phyloP scores from a whole-genome alignment of 352 stramenopile species.

The Pythium sukuiense region DNA sequence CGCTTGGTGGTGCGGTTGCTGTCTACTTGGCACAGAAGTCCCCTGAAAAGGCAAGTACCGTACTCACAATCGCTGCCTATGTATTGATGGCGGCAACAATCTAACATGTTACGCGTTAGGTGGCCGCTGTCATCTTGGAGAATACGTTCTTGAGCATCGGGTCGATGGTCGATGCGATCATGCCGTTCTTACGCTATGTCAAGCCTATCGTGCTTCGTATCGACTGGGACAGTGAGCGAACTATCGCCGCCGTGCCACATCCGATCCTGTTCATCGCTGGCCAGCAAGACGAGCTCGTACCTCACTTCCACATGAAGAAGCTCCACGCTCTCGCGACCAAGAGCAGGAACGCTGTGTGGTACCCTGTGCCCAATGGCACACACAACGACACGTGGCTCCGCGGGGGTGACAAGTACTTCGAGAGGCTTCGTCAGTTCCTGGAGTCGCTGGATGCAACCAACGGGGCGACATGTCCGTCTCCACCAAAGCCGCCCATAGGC shows the following conservation, averaged over 20 bases:
- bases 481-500: conserved; percentile 17
- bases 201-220: conserved; percentile 92
- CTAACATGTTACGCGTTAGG: conserved; percentile 25
- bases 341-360: conserved; percentile 60
- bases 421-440: conserved; percentile 66
- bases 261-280: conserved; percentile 93
- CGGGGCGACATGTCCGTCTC: conserved; percentile 21
- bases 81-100: too few relatives aligned
- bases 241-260: conserved; percentile 62
- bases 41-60: conserved; percentile 46
- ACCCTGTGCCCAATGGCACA: conserved; percentile 85
- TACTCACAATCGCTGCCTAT: too few relatives aligned
- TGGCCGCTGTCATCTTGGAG: conserved; percentile 91
- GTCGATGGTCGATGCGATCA: conserved; percentile 92
- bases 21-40: conserved; percentile 88
- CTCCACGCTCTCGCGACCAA: conserved; percentile 68
- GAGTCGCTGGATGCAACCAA: conserved; percentile 29
- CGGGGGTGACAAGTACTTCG: conserved; percentile 88
- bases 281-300: conserved; percentile 90
- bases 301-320: conserved; percentile 86
- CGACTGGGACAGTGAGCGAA: conserved; percentile 81
- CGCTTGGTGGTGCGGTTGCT: conserved; percentile 90
- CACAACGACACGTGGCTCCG: conserved; percentile 95
- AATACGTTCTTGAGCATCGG: conserved; percentile 95
- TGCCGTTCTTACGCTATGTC: conserved; percentile 89